Evolutionary conservation across 768 basidiomycete species (phyloP).

Genomic region (Cubamyces sp.): DNA sequence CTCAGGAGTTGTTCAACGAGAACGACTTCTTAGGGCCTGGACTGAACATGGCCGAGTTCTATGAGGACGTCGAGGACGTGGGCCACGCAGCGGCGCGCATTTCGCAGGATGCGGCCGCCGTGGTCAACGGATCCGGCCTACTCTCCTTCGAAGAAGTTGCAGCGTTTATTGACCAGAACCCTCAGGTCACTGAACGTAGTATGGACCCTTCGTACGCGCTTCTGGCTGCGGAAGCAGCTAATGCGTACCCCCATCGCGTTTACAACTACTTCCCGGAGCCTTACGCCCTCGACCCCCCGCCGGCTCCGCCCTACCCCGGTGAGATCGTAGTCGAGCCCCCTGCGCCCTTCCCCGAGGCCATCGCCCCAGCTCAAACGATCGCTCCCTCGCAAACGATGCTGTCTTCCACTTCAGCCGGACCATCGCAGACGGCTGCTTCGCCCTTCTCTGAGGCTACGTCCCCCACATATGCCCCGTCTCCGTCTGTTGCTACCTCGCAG

Average conservation of each 20-base stretch:
- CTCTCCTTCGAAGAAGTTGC: neutral
- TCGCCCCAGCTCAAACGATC: too few species aligned
- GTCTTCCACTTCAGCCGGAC: too few species aligned
- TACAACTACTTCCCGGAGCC: neutral
- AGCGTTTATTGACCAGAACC: neutral
- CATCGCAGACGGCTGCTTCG: too few species aligned
- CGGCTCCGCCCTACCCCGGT: too few species aligned
- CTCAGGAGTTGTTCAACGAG: neutral
- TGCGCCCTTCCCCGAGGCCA: too few species aligned
- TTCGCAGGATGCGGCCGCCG: neutral
- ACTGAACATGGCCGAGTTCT: conserved; percentile 8
- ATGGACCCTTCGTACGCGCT: neutral
- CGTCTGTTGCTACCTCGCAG: too few species aligned
- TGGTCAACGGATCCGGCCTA: neutral
- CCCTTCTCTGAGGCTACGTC: too few species aligned
- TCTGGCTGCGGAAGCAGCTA: neutral
- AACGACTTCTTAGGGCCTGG: conserved; percentile 3
- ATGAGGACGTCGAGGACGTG: conserved; percentile 6
- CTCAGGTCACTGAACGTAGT: neutral
- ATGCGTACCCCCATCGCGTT: neutral
- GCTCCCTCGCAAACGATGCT: too few species aligned
- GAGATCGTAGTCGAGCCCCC: too few species aligned
- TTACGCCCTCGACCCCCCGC: too few species aligned
- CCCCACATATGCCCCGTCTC: too few species aligned
- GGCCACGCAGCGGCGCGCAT: neutral